Conservation (phyloP, 257 asterid species). For the Leonotis leonurus region DNA sequence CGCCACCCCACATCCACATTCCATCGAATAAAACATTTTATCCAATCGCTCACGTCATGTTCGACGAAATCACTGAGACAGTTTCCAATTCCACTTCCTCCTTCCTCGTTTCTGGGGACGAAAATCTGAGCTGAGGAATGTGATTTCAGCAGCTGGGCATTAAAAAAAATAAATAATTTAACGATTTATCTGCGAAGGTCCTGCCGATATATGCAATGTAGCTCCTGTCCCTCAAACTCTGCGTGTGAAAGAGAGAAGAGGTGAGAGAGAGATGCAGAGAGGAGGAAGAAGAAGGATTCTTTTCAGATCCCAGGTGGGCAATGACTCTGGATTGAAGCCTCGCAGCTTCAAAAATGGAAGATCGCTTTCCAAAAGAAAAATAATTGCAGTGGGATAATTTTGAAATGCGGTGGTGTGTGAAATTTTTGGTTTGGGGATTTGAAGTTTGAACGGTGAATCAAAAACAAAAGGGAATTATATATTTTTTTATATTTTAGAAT, state of each 20-base stretch:
- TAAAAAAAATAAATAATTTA: neutral
- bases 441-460: slow-evolving; percentile 24
- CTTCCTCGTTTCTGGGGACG: neutral
- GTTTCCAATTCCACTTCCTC: slow-evolving; percentile 1
- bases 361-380: slow-evolving; percentile 20
- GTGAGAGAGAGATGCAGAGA: slow-evolving; percentile 5
- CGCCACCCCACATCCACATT: slow-evolving; percentile 25
- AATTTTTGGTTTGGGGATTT: slow-evolving; percentile 30
- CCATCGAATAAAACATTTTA: slow-evolving; percentile 16
- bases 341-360: slow-evolving; percentile 28
- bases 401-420: slow-evolving; percentile 23
- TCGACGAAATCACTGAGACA: slow-evolving; percentile 20
- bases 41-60: slow-evolving; percentile 21
- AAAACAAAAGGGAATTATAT: neutral
- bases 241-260: neutral
- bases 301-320: slow-evolving; percentile 40
- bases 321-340: slow-evolving; percentile 18
- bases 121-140: neutral
- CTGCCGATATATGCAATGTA: slow-evolving; percentile 22
- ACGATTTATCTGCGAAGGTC: slow-evolving; percentile 5
- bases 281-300: slow-evolving; percentile 21
- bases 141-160: slow-evolving; percentile 3
- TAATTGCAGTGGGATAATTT: slow-evolving; percentile 18
- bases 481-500: neutral
- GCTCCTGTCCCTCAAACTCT: slow-evolving; percentile 14